phyloP scores from a whole-genome alignment of 495 filamentous ascomycete genomes.

The Xylaria sp. region DNA sequence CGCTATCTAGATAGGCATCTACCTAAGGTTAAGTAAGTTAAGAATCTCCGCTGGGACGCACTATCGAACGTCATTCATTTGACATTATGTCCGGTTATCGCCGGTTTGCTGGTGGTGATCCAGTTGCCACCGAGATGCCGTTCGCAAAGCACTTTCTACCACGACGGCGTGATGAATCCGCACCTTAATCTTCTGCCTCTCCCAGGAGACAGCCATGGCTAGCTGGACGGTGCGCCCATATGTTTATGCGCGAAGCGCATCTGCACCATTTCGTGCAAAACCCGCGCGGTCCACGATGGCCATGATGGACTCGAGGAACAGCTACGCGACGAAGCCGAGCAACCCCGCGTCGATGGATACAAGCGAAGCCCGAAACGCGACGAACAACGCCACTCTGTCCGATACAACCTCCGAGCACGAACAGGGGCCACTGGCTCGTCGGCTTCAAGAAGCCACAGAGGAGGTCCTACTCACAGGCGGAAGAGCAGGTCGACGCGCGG shows the following conservation, averaged over 20 bases:
- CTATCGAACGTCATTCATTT: background rate
- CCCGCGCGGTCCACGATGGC: background rate
- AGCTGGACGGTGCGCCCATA: slow-evolving; percentile 28
- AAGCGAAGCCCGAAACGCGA: slow-evolving; percentile 7
- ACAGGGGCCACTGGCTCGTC: slow-evolving; percentile 72
- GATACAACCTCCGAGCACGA: slow-evolving; percentile 36
- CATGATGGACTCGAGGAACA: slow-evolving; percentile 18
- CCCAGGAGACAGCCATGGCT: slow-evolving; percentile 32
- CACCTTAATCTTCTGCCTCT: background rate
- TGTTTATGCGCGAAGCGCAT: slow-evolving; percentile 38
- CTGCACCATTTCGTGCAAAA: slow-evolving; percentile 14
- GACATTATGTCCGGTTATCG: slow-evolving; percentile 11
- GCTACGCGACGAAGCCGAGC: slow-evolving; percentile 29
- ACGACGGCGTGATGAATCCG: background rate
- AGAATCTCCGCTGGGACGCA: too few relatives aligned
- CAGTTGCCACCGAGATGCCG: slow-evolving; percentile 6
- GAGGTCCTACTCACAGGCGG: slow-evolving; percentile 76
- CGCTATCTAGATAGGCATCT: too few relatives aligned
- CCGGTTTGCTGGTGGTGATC: background rate
- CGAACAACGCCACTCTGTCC: background rate
- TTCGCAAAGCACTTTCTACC: background rate
- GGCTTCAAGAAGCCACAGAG: slow-evolving; percentile 81
- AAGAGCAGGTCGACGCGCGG: slow-evolving; percentile 71
- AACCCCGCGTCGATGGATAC: background rate
- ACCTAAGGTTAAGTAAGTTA: too few relatives aligned